A percentile compares a stretch with the other conserved stretches of the same genome.
These are phyloP conservation scores for Triadica sebifera DNA, from an alignment of 345 rosid genomes.

Conservation along the genomic window DNA sequence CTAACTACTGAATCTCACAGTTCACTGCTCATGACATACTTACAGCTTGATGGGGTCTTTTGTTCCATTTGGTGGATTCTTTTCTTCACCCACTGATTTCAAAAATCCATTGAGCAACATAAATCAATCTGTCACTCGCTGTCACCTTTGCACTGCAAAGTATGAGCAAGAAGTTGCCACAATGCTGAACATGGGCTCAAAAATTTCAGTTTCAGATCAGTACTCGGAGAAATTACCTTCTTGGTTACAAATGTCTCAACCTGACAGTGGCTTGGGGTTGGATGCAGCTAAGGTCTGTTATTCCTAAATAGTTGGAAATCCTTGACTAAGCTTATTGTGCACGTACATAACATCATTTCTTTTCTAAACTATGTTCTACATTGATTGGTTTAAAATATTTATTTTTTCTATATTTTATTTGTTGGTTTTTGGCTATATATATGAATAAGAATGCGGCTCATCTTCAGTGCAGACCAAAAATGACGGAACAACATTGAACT, in stretches of 20 bases:
- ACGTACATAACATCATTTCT: not conserved
- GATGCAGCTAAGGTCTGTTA: constrained; percentile 42
- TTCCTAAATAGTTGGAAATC: constrained; percentile 17
- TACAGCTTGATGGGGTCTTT: constrained; percentile 75
- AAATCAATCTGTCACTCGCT: constrained; percentile 36
- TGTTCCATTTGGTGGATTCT: constrained; percentile 75
- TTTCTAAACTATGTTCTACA: not conserved
- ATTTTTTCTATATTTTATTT: constrained; percentile 5
- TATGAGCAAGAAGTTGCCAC: constrained; percentile 56
- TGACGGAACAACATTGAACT: constrained; percentile 37
- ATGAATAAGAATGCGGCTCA: constrained; percentile 39
- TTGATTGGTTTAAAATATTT: not conserved
- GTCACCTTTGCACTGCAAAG: constrained; percentile 58
- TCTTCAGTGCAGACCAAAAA: constrained; percentile 62
- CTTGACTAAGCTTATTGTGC: constrained; percentile 2
- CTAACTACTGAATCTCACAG: constrained; percentile 37
- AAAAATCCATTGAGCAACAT: constrained; percentile 33
- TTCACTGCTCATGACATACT: constrained; percentile 36
- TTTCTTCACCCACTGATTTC: constrained; percentile 51
- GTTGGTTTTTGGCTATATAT: constrained; percentile 13
- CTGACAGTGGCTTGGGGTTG: constrained; percentile 34
- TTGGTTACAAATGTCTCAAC: constrained; percentile 46
- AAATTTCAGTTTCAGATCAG: constrained; percentile 42
- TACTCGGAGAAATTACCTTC: constrained; percentile 43
- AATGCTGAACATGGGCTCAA: constrained; percentile 34